phyloP scores from a whole-genome alignment of 371 early-diverging fungal genomes.

The Funneliformis caledonium region DNA sequence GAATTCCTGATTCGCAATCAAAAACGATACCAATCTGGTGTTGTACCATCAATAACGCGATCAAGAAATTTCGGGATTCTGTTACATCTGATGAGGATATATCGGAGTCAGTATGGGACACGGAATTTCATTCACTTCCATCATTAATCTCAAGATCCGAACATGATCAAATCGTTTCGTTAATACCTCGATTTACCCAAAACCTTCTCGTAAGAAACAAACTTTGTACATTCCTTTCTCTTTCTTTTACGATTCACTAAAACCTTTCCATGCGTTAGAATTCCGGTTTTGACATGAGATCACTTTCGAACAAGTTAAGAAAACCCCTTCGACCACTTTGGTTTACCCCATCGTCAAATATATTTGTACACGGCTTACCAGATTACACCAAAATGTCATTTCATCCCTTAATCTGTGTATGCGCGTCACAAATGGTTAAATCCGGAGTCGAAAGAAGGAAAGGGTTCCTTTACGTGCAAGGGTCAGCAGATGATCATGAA shows the following conservation, averaged over 20 bases:
- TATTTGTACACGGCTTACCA: slow-evolving; percentile 52
- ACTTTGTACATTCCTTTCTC: not conserved
- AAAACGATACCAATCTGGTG: slow-evolving; percentile 94
- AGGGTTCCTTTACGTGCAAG: slow-evolving; percentile 83
- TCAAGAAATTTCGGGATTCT: slow-evolving; percentile 44
- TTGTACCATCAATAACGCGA: slow-evolving; percentile 67
- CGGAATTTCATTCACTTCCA: slow-evolving; percentile 66
- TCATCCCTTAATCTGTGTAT: slow-evolving; percentile 72
- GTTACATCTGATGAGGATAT: not conserved
- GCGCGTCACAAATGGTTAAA: slow-evolving; percentile 67
- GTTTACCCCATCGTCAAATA: slow-evolving; percentile 70
- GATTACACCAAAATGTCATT: slow-evolving; percentile 59
- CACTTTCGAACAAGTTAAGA: slow-evolving; percentile 46
- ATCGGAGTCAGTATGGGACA: slow-evolving; percentile 55
- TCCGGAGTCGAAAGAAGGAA: slow-evolving; percentile 59
- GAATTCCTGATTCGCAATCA: slow-evolving; percentile 81
- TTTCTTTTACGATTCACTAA: not conserved
- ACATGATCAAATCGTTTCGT: slow-evolving; percentile 66
- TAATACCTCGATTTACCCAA: slow-evolving; percentile 65
- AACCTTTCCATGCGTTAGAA: slow-evolving; percentile 21
- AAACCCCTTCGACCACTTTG: slow-evolving; percentile 85
- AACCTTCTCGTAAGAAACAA: slow-evolving; percentile 53
- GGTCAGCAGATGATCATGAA: slow-evolving; percentile 89
- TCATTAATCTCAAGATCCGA: slow-evolving; percentile 73
- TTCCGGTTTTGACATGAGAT: slow-evolving; percentile 59